Evolutionary conservation across 306 rosid genomes (phyloP).

Genomic region (Crataegus laevigata): DNA sequence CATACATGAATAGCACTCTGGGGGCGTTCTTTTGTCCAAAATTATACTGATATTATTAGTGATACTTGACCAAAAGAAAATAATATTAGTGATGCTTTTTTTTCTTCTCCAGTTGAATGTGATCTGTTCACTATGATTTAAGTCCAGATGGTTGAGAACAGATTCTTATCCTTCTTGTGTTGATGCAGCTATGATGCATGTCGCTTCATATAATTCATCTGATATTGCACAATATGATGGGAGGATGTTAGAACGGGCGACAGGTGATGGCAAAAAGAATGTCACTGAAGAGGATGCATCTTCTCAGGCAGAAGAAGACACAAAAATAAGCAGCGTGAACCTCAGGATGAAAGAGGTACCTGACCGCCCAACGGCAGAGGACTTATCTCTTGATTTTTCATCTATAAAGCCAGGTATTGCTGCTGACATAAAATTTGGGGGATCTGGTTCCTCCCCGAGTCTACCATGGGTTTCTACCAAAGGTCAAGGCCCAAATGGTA

Average conservation of each 20-base stretch:
- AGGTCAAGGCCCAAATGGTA: conserved; percentile 69
- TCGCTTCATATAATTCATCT: conserved; percentile 36
- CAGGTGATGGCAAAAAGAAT: conserved; percentile 67
- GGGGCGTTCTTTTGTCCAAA: neutral
- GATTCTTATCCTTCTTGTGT: conserved; percentile 18
- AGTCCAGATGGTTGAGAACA: conserved; percentile 1
- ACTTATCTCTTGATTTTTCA: conserved; percentile 49
- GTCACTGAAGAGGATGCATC: conserved; percentile 61
- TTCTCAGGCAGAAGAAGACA: conserved; percentile 59
- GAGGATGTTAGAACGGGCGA: conserved; percentile 48
- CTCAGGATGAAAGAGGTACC: conserved; percentile 57
- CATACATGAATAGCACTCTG: neutral
- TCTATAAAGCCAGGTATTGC: conserved; percentile 82
- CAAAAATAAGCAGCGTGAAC: conserved; percentile 65
- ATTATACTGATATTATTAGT: neutral
- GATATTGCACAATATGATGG: conserved; percentile 51
- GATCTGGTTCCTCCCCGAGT: conserved; percentile 77
- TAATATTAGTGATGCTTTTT: neutral
- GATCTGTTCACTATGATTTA: neutral
- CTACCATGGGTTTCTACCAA: conserved; percentile 98
- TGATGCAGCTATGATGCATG: conserved; percentile 43
- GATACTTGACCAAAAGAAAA: neutral
- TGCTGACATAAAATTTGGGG: conserved; percentile 82
- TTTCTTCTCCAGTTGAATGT: neutral
- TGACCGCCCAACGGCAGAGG: conserved; percentile 46